phyloP scores from a whole-genome alignment of 352 stramenopile genomes.

The Pythium insidiosum region DNA sequence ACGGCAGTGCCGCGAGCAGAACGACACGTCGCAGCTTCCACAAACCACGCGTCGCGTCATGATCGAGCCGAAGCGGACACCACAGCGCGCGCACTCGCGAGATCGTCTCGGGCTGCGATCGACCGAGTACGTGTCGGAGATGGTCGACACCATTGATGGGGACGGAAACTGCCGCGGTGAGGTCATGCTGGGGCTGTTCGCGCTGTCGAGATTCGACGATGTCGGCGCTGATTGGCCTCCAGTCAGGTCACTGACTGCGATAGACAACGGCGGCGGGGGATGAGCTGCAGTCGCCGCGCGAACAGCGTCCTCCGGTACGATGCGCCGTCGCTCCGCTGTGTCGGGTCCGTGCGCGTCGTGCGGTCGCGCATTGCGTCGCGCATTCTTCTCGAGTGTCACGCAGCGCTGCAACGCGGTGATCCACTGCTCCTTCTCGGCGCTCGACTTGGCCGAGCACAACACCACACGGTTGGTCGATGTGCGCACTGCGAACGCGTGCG shows the following conservation, averaged over 20 bases:
- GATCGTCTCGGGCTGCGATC: too few species aligned
- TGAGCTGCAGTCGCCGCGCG: constrained; percentile 6
- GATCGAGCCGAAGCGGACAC: constrained; percentile 41
- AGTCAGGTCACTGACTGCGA: too few species aligned
- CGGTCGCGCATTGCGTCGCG: neutral
- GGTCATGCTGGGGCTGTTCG: neutral
- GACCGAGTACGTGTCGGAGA: constrained; percentile 2
- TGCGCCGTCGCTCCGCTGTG: constrained; percentile 22
- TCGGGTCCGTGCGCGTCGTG: constrained; percentile 6
- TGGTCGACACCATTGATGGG: constrained; percentile 8
- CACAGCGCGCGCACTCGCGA: constrained; percentile 37
- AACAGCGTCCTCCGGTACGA: constrained; percentile 45
- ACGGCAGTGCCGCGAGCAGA: constrained; percentile 57
- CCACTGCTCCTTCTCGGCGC: constrained; percentile 38
- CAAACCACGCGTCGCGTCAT: constrained; percentile 44
- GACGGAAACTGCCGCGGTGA: constrained; percentile 4
- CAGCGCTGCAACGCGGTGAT: constrained; percentile 24
- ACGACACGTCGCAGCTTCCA: constrained; percentile 39
- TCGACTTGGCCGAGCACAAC: constrained; percentile 43
- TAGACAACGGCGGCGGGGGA: neutral
- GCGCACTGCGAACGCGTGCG: constrained; percentile 55
- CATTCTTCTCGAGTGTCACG: constrained; percentile 14
- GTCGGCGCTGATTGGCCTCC: too few species aligned
- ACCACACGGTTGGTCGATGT: constrained; percentile 45
- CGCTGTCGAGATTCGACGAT: neutral